Evolutionary conservation across 2,329 filamentous ascomycete species (phyloP).

Genomic region (Claviceps capensis): DNA sequence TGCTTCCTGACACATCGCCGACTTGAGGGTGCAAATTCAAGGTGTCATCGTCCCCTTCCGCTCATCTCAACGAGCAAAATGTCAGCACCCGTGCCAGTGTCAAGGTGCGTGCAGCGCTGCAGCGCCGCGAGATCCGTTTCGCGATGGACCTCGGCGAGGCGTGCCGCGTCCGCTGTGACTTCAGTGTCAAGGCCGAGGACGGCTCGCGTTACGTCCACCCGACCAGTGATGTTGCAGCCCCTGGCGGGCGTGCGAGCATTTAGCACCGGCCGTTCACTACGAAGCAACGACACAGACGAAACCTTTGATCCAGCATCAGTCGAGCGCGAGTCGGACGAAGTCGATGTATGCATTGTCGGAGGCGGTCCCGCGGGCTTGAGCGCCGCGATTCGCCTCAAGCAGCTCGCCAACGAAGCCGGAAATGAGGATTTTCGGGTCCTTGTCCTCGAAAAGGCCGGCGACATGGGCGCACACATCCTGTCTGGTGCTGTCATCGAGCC

Average conservation of each 20-base stretch:
- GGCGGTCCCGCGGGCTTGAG: slow-evolving; percentile 89
- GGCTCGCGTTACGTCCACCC: slow-evolving; percentile 7
- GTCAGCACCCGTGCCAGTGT: slow-evolving; percentile 23
- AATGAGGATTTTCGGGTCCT: slow-evolving; percentile 94
- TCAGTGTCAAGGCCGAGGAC: slow-evolving; percentile 10
- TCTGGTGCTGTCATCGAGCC: slow-evolving; percentile 94
- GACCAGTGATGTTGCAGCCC: slow-evolving; percentile 10
- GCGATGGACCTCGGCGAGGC: slow-evolving; percentile 15
- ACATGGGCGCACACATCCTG: slow-evolving; percentile 87
- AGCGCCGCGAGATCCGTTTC: slow-evolving; percentile 16
- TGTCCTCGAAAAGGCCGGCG: slow-evolving; percentile 86
- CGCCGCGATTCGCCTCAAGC: slow-evolving; percentile 88
- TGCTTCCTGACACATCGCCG: background rate
- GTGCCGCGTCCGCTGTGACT: background rate
- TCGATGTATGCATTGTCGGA: slow-evolving; percentile 94
- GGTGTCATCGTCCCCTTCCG: background rate
- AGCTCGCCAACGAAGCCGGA: slow-evolving; percentile 84
- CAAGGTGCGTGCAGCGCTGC: slow-evolving; percentile 26
- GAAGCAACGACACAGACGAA: slow-evolving; percentile 22
- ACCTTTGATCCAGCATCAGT: slow-evolving; percentile 52
- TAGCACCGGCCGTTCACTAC: slow-evolving; percentile 18
- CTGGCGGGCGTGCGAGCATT: slow-evolving; percentile 19
- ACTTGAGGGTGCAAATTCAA: background rate
- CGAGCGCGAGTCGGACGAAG: slow-evolving; percentile 82
- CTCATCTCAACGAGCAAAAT: slow-evolving; percentile 11